These are phyloP conservation scores for Spizellomyces sp. DNA, from an alignment of 192 early-diverging fungal genomes.

Conservation along the genomic window DNA sequence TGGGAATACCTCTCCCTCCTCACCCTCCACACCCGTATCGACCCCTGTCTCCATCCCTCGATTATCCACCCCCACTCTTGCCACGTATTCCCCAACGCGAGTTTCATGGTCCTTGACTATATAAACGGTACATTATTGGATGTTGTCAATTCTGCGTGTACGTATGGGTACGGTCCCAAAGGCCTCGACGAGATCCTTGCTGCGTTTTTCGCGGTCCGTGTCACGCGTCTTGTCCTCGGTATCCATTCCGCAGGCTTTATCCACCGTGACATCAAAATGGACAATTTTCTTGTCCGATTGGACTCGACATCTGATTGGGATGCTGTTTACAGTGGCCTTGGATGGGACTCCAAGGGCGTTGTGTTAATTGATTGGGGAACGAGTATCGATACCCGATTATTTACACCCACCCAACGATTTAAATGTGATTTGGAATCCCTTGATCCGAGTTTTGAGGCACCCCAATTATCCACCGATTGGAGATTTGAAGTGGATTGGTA, in stretches of 20 bases:
- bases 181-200: constrained; percentile 53
- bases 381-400: constrained; percentile 44
- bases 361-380: constrained; percentile 42
- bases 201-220: constrained; percentile 51
- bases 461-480: constrained; percentile 38
- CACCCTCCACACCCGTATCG: constrained; percentile 28
- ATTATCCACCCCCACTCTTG: constrained; percentile 33
- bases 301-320: constrained; percentile 36
- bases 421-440: constrained; percentile 3
- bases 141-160: constrained; percentile 30
- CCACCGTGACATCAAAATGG: constrained; percentile 51
- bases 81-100: constrained; percentile 46
- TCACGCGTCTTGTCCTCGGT: constrained; percentile 43
- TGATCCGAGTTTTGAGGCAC: constrained; percentile 54
- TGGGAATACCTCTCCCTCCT: constrained; percentile 47
- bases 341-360: constrained; percentile 47
- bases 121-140: constrained; percentile 40
- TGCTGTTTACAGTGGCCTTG: constrained; percentile 39
- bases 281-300: constrained; percentile 51
- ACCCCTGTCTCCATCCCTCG: constrained; percentile 12
- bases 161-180: constrained; percentile 34
- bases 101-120: constrained; percentile 27
- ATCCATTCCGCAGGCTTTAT: constrained; percentile 52
- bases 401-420: constrained; percentile 34
- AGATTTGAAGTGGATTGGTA: constrained; percentile 60